Percentiles rank a stretch among this genome's conserved stretches.
Conservation (phyloP, 1,284 basidiomycete species). For the Moesziomyces aphidis region DNA sequence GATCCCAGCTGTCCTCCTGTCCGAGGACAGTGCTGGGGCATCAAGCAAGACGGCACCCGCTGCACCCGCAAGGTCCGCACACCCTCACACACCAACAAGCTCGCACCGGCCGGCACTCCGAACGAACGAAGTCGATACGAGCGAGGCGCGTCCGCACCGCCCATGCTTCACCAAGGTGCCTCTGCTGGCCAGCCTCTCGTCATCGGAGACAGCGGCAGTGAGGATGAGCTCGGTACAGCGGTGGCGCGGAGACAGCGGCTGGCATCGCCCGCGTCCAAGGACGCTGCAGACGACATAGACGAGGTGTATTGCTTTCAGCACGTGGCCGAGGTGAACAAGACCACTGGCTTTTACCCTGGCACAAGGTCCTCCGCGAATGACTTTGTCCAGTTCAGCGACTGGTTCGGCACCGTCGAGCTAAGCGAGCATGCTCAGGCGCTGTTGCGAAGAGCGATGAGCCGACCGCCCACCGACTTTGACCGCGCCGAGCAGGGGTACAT, state of each 20-base stretch:
- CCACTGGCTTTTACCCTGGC: slow-evolving; percentile 34
- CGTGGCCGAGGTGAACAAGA: slow-evolving; percentile 50
- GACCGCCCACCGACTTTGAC: slow-evolving; percentile 17
- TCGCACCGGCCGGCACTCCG: neutral
- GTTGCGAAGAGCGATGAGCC: slow-evolving; percentile 35
- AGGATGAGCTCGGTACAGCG: neutral
- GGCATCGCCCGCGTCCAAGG: neutral
- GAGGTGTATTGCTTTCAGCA: slow-evolving; percentile 54
- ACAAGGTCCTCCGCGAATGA: neutral
- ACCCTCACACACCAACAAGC: neutral
- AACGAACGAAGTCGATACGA: neutral
- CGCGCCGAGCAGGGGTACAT: slow-evolving; percentile 41
- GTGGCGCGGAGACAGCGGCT: neutral
- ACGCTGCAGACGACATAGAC: slow-evolving; percentile 15
- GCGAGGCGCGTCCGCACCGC: slow-evolving; percentile 13
- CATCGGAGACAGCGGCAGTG: slow-evolving; percentile 14
- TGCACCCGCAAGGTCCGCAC: slow-evolving; percentile 35
- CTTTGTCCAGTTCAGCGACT: slow-evolving; percentile 19
- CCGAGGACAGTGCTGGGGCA: slow-evolving; percentile 54
- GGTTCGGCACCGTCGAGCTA: slow-evolving; percentile 6
- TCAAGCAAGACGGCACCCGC: slow-evolving; percentile 45
- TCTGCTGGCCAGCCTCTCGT: slow-evolving; percentile 12
- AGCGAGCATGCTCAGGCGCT: slow-evolving; percentile 32
- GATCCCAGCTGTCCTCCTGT: slow-evolving; percentile 19
- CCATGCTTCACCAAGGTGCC: neutral